Evolutionary conservation across 2,329 filamentous ascomycete genomes (phyloP).

Genomic region (Epichloe brachyelytri): DNA sequence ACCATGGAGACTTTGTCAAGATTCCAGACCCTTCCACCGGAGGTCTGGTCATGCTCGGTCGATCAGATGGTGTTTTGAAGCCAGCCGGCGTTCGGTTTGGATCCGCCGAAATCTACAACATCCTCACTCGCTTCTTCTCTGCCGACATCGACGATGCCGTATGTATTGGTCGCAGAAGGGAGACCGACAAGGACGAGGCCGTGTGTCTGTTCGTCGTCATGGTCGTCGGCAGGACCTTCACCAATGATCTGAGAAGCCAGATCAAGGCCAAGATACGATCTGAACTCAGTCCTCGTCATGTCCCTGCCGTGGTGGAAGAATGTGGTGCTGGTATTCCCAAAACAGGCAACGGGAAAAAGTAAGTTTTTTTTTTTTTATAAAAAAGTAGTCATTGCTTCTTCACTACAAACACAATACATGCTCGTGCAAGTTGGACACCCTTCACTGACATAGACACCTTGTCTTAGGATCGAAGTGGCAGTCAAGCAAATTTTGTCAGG

Average conservation of each 20-base stretch:
- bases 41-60: conserved; percentile 79
- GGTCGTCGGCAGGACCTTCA: conserved; percentile 42
- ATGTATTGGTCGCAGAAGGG: conserved; percentile 66
- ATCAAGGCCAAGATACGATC: conserved; percentile 59
- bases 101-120: conserved; percentile 89
- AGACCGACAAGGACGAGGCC: conserved; percentile 65
- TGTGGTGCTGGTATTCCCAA: conserved; percentile 73
- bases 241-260: conserved; percentile 42
- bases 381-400: not conserved
- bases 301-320: conserved; percentile 70
- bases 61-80: conserved; percentile 87
- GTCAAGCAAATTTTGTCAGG: conserved; percentile 95
- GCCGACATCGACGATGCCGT: conserved; percentile 71
- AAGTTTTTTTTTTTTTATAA: conserved; percentile 22
- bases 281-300: conserved; percentile 79
- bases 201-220: conserved; percentile 84
- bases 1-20: conserved; percentile 84
- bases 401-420: not conserved
- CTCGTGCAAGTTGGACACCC: not conserved
- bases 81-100: conserved; percentile 86
- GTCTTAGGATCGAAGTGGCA: conserved; percentile 67
- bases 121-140: conserved; percentile 74
- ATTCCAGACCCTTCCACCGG: conserved; percentile 54
- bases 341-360: conserved; percentile 94
- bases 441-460: conserved; percentile 6